A percentile compares a stretch with the other conserved stretches of the same genome.
Conservation (phyloP, 73 alveolate genomes). For the Paramecium bursaria region DNA sequence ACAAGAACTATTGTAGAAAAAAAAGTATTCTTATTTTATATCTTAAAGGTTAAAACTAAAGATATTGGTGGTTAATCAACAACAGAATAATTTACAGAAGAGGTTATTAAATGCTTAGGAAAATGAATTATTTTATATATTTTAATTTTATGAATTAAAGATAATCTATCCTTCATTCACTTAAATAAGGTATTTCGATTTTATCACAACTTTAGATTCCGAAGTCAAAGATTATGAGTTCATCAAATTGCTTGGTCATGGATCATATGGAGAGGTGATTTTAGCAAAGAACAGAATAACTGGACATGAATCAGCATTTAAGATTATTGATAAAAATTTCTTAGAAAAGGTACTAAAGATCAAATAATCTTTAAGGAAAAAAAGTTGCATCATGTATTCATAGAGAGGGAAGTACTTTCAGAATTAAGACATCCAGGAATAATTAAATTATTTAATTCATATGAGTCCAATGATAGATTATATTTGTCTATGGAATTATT, state of each 20-base stretch:
- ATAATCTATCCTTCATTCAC: neutral
- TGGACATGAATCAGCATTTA: constrained; percentile 33
- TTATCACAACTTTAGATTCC: too few relatives aligned
- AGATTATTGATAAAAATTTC: constrained; percentile 17
- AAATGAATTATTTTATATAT: constrained; percentile 9
- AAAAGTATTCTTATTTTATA: constrained; percentile 11
- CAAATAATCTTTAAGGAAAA: neutral
- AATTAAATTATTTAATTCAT: constrained; percentile 30
- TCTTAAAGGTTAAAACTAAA: constrained; percentile 66
- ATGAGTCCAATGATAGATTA: constrained; percentile 8
- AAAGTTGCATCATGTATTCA: constrained; percentile 48
- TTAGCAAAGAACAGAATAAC: constrained; percentile 35
- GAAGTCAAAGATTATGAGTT: neutral
- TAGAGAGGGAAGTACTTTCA: constrained; percentile 29
- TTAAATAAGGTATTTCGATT: too few relatives aligned
- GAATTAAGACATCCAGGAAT: constrained; percentile 29
- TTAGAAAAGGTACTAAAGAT: neutral
- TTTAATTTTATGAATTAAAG: neutral
- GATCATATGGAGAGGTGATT: constrained; percentile 22
- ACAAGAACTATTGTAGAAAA: constrained; percentile 74
- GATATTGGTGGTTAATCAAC: constrained; percentile 80
- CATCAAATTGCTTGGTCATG: neutral
- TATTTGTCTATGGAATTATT: constrained; percentile 26
- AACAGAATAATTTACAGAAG: constrained; percentile 74
- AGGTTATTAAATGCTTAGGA: constrained; percentile 70